Evolutionary conservation across 1,139 yeast genomes (phyloP), one percentile per base, ranked within the genome.

Genomic region (Yamadazyma atlantica): DNA sequence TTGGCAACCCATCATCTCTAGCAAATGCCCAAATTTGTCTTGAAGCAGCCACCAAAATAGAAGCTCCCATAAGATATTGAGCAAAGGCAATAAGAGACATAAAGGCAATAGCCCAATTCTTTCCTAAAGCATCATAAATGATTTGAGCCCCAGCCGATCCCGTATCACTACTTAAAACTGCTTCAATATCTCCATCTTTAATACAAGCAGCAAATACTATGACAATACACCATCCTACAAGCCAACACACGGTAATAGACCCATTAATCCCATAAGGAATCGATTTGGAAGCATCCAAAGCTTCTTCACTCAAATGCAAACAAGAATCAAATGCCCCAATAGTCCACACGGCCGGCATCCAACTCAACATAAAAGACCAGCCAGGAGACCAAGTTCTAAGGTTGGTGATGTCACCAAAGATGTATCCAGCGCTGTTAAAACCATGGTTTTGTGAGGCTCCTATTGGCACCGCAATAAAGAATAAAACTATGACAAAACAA

Each of bases 301-400:
- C 85, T 54, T 84, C 90, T 57, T 84, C 92, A 19, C 82, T 71
- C 75, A 82, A 77, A 57, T 83, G 90, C 34, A 82, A 80, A 48
- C 84, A 80, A 4, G 85, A 76, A 55, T 83, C 90, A 53, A 81
- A 82, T 0, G 85, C 81, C 45, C 82, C 81, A 49, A 78, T 78
- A 12, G 81, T 75, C 84, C 84, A 78, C 36, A 76, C 75, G 1
- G 85, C 82, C 2, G 86, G 80, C 72, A 81, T 73, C 73, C 83
- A 75, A 13, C 81, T 69, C 35, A 77, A 58, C 48, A 76, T 58
- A 54, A 77, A 79, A 34, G 80, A 73, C 85, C 86, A 83, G n/a
- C 88, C 89, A 14, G 63, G 57, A 11, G 77, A 67, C 84, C 88
- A 85, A 31, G 66, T 73, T 17, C 82, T 64, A 30, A 59, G 61